Conservation (phyloP, 768 basidiomycete species). For the Tricholoma hemisulphureum region DNA sequence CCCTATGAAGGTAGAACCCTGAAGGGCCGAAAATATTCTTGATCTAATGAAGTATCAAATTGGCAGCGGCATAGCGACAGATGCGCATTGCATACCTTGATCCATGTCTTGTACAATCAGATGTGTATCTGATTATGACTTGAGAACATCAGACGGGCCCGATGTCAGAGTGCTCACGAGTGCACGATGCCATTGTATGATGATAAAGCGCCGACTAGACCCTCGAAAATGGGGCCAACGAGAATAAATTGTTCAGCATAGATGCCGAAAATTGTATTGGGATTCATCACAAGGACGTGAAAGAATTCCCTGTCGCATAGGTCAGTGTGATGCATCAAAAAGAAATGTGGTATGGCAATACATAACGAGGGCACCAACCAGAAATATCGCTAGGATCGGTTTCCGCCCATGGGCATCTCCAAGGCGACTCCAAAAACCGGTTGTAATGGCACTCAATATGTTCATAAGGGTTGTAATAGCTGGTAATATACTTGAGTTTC, state of each 20-base stretch:
- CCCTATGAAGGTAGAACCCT: constrained; percentile 76
- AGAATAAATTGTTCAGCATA: constrained; percentile 74
- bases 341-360: constrained; percentile 33
- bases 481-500: constrained; percentile 15
- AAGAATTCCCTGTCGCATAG: constrained; percentile 59
- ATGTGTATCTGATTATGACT: constrained; percentile 44
- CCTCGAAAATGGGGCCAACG: constrained; percentile 76
- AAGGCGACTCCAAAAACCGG: constrained; percentile 83
- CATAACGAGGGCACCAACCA: constrained; percentile 73
- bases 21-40: constrained; percentile 59
- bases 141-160: constrained; percentile 30
- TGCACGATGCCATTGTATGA: constrained; percentile 65
- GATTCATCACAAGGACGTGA: constrained; percentile 76
- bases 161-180: constrained; percentile 54
- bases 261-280: constrained; percentile 41
- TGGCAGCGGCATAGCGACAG: background rate
- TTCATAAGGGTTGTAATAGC: constrained; percentile 78
- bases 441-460: constrained; percentile 73
- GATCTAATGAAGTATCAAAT: constrained; percentile 30
- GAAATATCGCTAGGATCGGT: constrained; percentile 62
- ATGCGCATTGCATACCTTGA: constrained; percentile 36
- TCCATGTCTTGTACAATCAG: constrained; percentile 52
- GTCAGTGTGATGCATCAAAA: constrained; percentile 5
- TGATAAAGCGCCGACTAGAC: constrained; percentile 69
- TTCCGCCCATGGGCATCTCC: constrained; percentile 79